A percentile compares a stretch with the other conserved stretches of the same genome.
These are phyloP conservation scores for Talaromyces sp. DNA, from an alignment of 2,329 filamentous ascomycete species.

Conservation along the genomic window DNA sequence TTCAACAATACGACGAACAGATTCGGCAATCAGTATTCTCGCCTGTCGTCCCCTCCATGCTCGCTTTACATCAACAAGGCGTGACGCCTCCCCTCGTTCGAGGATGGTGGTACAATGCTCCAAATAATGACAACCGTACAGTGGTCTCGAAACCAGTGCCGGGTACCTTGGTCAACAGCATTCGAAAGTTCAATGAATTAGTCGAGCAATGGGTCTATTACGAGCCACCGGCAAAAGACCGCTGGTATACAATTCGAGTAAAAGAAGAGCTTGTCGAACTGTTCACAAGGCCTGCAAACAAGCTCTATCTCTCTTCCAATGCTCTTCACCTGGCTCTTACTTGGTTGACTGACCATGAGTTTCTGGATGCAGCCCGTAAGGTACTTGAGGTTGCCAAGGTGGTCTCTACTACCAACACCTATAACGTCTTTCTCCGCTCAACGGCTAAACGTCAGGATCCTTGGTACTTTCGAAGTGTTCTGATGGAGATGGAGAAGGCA, in stretches of 20 bases:
- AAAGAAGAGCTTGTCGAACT: constrained; percentile 19
- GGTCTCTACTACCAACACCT: constrained; percentile 39
- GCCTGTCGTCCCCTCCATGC: constrained; percentile 31
- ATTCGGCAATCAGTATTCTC: not conserved
- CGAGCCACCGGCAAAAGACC: not conserved
- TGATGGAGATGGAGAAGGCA: constrained; percentile 38
- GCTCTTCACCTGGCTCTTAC: constrained; percentile 41
- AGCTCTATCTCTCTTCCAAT: constrained; percentile 35
- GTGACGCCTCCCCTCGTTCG: constrained; percentile 29
- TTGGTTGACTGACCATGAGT: constrained; percentile 36
- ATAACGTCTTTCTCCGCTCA: constrained; percentile 43
- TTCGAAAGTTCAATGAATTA: constrained; percentile 37
- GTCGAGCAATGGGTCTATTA: constrained; percentile 35
- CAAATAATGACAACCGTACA: not conserved
- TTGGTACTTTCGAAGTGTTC: constrained; percentile 35
- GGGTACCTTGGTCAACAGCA: constrained; percentile 24
- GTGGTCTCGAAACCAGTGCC: not conserved
- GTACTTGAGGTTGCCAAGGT: constrained; percentile 37
- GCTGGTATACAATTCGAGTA: not conserved
- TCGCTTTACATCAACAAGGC: constrained; percentile 24
- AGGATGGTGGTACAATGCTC: constrained; percentile 27
- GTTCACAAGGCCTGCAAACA: constrained; percentile 32
- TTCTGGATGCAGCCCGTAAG: constrained; percentile 28
- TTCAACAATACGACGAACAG: constrained; percentile 24
- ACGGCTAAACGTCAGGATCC: constrained; percentile 39